Evolutionary conservation across 1,284 basidiomycete genomes (phyloP).

Genomic region (Microbotryum intermedium): DNA sequence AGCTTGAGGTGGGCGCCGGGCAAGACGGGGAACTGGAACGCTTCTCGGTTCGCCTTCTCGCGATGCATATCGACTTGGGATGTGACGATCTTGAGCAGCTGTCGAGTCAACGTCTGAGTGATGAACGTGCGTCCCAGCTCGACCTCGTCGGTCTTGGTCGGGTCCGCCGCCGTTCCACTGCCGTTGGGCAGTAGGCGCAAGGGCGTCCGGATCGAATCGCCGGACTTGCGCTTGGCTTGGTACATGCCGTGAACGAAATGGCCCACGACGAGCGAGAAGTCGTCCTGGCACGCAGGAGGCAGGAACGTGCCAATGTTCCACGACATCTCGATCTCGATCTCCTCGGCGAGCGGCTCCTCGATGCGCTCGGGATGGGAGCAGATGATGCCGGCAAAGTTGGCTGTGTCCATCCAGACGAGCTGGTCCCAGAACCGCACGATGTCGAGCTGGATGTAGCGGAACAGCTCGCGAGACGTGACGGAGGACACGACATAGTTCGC

Average conservation of each 20-base stretch:
- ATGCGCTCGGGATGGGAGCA: slow-evolving; percentile 65
- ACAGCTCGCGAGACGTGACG: slow-evolving; percentile 87
- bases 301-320: slow-evolving; percentile 95
- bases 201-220: slow-evolving; percentile 52
- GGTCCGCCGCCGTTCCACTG: slow-evolving; percentile 52
- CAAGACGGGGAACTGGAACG: slow-evolving; percentile 72
- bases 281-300: slow-evolving; percentile 68
- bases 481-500: slow-evolving; percentile 84
- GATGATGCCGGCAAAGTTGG: slow-evolving; percentile 85
- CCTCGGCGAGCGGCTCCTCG: slow-evolving; percentile 47
- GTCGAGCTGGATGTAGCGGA: slow-evolving; percentile 82
- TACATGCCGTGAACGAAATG: slow-evolving; percentile 82
- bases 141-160: slow-evolving; percentile 59
- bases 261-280: slow-evolving; percentile 67
- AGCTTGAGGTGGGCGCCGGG: slow-evolving; percentile 75
- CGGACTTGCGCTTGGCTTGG: slow-evolving; percentile 57
- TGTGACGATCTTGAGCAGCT: slow-evolving; percentile 54
- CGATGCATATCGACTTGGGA: slow-evolving; percentile 55
- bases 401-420: slow-evolving; percentile 88
- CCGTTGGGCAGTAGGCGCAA: slow-evolving; percentile 64
- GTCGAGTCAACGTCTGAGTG: slow-evolving; percentile 68
- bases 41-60: slow-evolving; percentile 50
- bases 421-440: slow-evolving; percentile 91
- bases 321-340: slow-evolving; percentile 62
- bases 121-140: slow-evolving; percentile 66